Evolutionary conservation across 495 filamentous ascomycete genomes (phyloP).

Genomic region (Penicillium bialowiezense): DNA sequence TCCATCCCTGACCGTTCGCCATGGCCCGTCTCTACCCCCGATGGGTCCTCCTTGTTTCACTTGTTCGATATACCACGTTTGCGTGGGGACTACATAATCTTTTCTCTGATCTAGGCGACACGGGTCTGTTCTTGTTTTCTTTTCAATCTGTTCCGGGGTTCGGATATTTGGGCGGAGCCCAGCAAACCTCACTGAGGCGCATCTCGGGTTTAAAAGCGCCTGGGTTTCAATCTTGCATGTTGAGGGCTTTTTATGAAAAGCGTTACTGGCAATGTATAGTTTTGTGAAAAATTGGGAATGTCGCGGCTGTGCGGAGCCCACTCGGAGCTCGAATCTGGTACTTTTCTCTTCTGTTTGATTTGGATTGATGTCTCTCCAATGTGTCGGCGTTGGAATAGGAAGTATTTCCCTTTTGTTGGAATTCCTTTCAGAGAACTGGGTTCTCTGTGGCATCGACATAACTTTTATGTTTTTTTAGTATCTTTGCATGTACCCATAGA

Average conservation of each 20-base stretch:
- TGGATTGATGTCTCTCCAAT: constrained; percentile 23
- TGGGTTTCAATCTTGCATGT: constrained; percentile 16
- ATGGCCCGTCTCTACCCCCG: constrained; percentile 6
- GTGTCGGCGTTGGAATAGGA: constrained; percentile 35
- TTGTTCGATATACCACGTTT: constrained; percentile 13
- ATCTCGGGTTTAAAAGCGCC: constrained; percentile 7
- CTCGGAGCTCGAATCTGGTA: constrained; percentile 11
- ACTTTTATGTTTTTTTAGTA: constrained; percentile 21
- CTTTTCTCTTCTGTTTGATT: constrained; percentile 1
- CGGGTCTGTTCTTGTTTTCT: constrained; percentile 8
- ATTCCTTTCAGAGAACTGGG: constrained; percentile 19
- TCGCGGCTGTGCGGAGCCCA: constrained; percentile 7
- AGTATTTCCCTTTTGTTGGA: constrained; percentile 19
- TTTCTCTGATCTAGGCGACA: constrained; percentile 14
- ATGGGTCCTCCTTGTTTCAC: constrained; percentile 1
- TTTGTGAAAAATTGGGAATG: constrained; percentile 8
- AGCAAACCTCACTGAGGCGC: constrained; percentile 4
- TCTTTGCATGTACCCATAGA: constrained; percentile 36
- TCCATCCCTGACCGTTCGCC: constrained; percentile 9
- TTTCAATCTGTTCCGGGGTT: constrained; percentile 4
- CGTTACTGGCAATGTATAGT: constrained; percentile 28
- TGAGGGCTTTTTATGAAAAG: constrained; percentile 21
- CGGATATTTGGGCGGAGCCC: constrained; percentile 14
- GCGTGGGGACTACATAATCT: constrained; percentile 10
- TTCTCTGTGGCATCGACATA: constrained; percentile 23